These are phyloP conservation scores for Russula ochroleuca DNA, from an alignment of 768 basidiomycete species.

Conservation along the genomic window DNA sequence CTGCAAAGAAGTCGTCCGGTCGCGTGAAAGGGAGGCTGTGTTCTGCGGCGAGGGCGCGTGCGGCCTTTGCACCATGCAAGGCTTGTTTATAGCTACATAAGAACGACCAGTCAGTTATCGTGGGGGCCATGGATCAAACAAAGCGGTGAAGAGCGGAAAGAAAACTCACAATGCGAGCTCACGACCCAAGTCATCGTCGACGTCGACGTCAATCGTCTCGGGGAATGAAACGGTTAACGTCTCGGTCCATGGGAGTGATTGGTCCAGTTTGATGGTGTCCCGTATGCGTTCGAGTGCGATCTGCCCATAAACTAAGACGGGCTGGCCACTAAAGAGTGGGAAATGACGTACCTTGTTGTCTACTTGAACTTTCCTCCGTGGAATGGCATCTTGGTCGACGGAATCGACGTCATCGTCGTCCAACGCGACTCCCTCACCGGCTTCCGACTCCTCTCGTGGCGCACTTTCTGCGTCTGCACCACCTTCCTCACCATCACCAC, in stretches of 20 bases:
- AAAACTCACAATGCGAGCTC: constrained; percentile 57
- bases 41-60: constrained; percentile 50
- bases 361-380: constrained; percentile 69
- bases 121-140: not conserved
- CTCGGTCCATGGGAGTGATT: constrained; percentile 90
- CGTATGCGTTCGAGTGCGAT: constrained; percentile 77
- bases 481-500: too few species aligned
- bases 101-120: not conserved
- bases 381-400: constrained; percentile 78
- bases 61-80: too few species aligned
- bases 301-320: constrained; percentile 37
- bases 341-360: too few species aligned
- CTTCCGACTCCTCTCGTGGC: constrained; percentile 31
- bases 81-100: constrained; percentile 88
- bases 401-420: constrained; percentile 63
- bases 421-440: constrained; percentile 46
- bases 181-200: constrained; percentile 86
- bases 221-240: constrained; percentile 71
- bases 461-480: constrained; percentile 28
- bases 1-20: too few species aligned
- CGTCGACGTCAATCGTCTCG: constrained; percentile 66
- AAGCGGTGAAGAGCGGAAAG: constrained; percentile 44
- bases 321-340: not conserved
- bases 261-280: too few species aligned
- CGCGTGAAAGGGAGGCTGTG: too few species aligned